A percentile compares a stretch with the other conserved stretches of the same genome.
Conservation (phyloP, 2,329 filamentous ascomycete species). For the Sclerotinia sclerotiorum region DNA sequence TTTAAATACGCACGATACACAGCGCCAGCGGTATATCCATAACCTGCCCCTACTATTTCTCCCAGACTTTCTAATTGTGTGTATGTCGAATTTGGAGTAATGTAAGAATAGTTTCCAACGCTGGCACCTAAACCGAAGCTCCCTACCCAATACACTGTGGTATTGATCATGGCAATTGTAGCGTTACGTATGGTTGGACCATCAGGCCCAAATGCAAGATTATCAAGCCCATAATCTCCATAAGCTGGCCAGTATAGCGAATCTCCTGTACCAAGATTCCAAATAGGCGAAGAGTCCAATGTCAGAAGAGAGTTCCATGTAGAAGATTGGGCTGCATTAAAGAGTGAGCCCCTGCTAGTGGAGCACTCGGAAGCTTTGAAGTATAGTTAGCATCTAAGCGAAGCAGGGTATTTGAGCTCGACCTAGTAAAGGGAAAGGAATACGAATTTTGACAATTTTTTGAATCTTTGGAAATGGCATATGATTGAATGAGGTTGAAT, state of each 20-base stretch:
- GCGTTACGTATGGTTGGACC: slow-evolving; percentile 43
- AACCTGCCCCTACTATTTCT: slow-evolving; percentile 59
- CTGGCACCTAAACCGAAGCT: slow-evolving; percentile 58
- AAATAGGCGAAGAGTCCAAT: slow-evolving; percentile 49
- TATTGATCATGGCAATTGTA: slow-evolving; percentile 50
- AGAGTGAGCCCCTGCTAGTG: slow-evolving; percentile 58
- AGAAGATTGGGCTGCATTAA: slow-evolving; percentile 52
- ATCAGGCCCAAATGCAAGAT: slow-evolving; percentile 35
- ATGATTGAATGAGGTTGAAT: background rate
- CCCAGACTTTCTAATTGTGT: slow-evolving; percentile 45
- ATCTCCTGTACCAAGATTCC: slow-evolving; percentile 41
- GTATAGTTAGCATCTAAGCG: background rate
- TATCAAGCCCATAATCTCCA: slow-evolving; percentile 63
- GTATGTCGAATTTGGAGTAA: slow-evolving; percentile 37
- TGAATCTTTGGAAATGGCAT: background rate
- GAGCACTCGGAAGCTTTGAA: slow-evolving; percentile 52
- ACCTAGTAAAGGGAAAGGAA: background rate
- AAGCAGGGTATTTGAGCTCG: background rate
- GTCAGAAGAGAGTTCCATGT: slow-evolving; percentile 49
- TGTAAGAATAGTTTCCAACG: slow-evolving; percentile 52
- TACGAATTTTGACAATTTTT: background rate
- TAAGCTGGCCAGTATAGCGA: slow-evolving; percentile 21
- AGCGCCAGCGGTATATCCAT: slow-evolving; percentile 75
- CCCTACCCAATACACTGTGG: slow-evolving; percentile 56
- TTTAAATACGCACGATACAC: slow-evolving; percentile 57